Base-by-base conservation (phyloP, 192 early-diverging fungal genomes). In the Pecoramyces ruminantium region DNA sequence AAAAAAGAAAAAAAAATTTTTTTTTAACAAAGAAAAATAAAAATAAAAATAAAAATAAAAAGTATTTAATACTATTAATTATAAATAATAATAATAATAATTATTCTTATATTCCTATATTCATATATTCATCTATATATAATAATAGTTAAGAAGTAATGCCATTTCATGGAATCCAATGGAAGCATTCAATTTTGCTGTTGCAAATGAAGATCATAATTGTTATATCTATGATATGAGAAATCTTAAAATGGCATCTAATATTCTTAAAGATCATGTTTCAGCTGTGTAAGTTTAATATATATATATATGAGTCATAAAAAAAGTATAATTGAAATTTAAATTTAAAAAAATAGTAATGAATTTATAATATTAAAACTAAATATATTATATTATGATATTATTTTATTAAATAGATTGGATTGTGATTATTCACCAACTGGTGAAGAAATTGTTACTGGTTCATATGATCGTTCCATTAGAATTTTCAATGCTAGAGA, bases 81-180 rank as follows among this genome's bases (percentile, higher is more conserved):
- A 4, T 30, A 78, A 14, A 14, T 14, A 13, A 34, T 39, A 39
- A 14, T 39, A 39, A 39, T 39, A 39, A 14, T 14, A 13, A 13
- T 39, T 39, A 21, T 78, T 29, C 21, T 28, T 21, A 28, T 58
- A 29, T 80, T 29, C 9, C 78, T 78, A 29, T 51, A 8, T 82
- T 25, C 79, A 18, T 4, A 51, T 27, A 27, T 21, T 77, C 21
- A 80, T 79, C 4, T 82, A 17, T 77, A 28, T 85, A 18, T n/a
- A 67, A 81, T 14, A 25, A 25, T 82, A 92, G 81, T 88, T 97
- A 88, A 91, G 91, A 80, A 95, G 95, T 29, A 99, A 99, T 85
- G 95, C 98, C 15, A 95, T 99, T 78, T 87, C 94, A 25, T 99
- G 98, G 98, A 99, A 99, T 85, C 98, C 98, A 9, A 98, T 98